Evolutionary conservation across 441 rosid species (phyloP).

Genomic region (Pelargonium myrrhifolium): DNA sequence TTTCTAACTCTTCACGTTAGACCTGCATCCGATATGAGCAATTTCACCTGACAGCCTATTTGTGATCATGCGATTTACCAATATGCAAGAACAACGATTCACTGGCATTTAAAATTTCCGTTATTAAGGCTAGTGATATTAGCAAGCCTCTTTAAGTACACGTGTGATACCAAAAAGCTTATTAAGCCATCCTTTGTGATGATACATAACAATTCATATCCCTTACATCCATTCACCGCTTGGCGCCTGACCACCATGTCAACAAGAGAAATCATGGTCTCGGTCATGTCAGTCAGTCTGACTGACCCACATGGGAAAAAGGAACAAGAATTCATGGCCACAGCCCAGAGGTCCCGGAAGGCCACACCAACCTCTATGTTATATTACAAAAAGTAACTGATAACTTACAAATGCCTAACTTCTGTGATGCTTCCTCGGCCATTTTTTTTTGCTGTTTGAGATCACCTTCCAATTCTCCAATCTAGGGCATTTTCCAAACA

Average conservation of each 20-base stretch:
- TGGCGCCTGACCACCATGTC: too few species aligned
- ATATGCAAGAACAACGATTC: not conserved
- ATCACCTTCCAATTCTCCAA: constrained; percentile 57
- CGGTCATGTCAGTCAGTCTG: too few species aligned
- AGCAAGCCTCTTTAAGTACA: not conserved
- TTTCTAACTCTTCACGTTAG: not conserved
- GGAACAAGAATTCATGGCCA: too few species aligned
- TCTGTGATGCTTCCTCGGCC: constrained; percentile 53
- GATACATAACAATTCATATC: too few species aligned
- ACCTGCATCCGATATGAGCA: not conserved
- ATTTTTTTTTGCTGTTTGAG: constrained; percentile 64
- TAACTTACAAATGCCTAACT: constrained; percentile 52
- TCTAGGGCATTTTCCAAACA: constrained; percentile 31
- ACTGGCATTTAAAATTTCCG: not conserved
- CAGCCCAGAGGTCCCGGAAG: too few species aligned
- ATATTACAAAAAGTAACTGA: constrained; percentile 1
- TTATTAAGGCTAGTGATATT: not conserved
- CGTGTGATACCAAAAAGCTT: too few species aligned
- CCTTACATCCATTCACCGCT: too few species aligned
- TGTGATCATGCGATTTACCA: not conserved
- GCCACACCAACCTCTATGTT: not conserved
- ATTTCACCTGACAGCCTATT: not conserved
- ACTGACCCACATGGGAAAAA: too few species aligned
- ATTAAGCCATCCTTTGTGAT: too few species aligned
- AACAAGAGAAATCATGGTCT: too few species aligned